Evolutionary conservation across 2,329 filamentous ascomycete genomes (phyloP).

Genomic region (Lecanoromycetidae sp.): DNA sequence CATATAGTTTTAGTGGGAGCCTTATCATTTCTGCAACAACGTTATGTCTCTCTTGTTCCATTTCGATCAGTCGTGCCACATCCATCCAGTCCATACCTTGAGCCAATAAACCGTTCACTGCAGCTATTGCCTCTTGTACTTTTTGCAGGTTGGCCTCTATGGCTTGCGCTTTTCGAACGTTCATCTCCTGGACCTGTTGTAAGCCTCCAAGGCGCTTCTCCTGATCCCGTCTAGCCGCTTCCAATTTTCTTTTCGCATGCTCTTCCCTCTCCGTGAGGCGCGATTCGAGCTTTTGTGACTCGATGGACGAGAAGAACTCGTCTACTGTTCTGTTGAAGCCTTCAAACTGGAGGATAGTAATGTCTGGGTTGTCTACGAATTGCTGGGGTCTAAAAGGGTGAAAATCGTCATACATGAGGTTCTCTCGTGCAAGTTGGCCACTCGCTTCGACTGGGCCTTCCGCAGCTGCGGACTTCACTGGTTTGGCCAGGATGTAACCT

Average conservation of each 20-base stretch:
- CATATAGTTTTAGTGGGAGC: slow-evolving; percentile 75
- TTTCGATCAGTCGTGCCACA: slow-evolving; percentile 74
- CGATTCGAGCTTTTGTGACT: slow-evolving; percentile 84
- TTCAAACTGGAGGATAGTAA: slow-evolving; percentile 62
- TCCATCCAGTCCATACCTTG: slow-evolving; percentile 98
- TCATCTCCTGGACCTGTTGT: slow-evolving; percentile 67
- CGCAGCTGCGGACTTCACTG: slow-evolving; percentile 16
- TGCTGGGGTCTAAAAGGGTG: slow-evolving; percentile 82
- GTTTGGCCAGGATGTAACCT: slow-evolving; percentile 79
- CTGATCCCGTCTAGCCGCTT: slow-evolving; percentile 74
- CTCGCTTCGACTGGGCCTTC: background rate
- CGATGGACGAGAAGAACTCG: slow-evolving; percentile 92
- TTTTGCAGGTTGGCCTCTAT: slow-evolving; percentile 84
- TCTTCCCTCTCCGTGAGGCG: slow-evolving; percentile 70
- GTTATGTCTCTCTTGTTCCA: slow-evolving; percentile 70
- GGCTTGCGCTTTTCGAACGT: slow-evolving; percentile 76
- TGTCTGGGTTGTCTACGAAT: slow-evolving; percentile 53
- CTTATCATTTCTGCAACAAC: slow-evolving; percentile 78
- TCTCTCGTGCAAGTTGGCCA: slow-evolving; percentile 23
- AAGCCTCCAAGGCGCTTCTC: slow-evolving; percentile 72
- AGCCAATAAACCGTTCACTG: slow-evolving; percentile 78
- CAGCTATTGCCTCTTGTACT: slow-evolving; percentile 84
- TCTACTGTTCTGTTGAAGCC: slow-evolving; percentile 90
- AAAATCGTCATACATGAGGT: slow-evolving; percentile 79
- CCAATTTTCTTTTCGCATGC: slow-evolving; percentile 68